Evolutionary conservation across 371 early-diverging fungal species (phyloP).

Genomic region (Circinella umbellata): DNA sequence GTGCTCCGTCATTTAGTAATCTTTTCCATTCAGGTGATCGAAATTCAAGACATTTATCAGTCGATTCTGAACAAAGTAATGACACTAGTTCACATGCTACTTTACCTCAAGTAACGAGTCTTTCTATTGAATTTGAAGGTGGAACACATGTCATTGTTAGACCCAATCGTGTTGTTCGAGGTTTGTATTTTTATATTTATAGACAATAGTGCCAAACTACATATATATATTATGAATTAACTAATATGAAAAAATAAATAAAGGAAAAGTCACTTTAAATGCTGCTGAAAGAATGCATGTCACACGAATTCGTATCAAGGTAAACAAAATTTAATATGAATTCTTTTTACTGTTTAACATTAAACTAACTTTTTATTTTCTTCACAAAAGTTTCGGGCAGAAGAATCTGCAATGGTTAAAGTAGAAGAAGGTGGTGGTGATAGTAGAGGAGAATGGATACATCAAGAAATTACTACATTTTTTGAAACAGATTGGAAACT

Average conservation of each 20-base stretch:
- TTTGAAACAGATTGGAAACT: conserved; percentile 54
- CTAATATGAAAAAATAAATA: no score
- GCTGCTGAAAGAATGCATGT: conserved; percentile 37
- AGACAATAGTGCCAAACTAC: no score
- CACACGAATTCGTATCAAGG: conserved; percentile 51
- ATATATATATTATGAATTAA: no score
- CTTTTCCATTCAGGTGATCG: neutral
- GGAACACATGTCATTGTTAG: conserved; percentile 52
- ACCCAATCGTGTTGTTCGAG: conserved; percentile 50
- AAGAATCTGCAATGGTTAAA: conserved; percentile 52
- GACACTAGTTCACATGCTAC: neutral
- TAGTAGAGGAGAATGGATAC: conserved; percentile 45
- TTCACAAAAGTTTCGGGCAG: conserved; percentile 48
- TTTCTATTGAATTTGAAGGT: conserved; percentile 49
- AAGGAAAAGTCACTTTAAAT: conserved; percentile 43
- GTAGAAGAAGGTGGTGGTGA: conserved; percentile 45
- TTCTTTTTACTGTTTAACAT: neutral
- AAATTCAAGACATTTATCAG: neutral
- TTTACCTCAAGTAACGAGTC: conserved; percentile 11
- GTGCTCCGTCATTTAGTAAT: conserved; percentile 1
- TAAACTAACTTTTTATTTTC: neutral
- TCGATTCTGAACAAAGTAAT: neutral
- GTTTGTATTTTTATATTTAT: conserved; percentile 6
- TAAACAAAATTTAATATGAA: conserved; percentile 9
- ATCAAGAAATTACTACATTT: conserved; percentile 49